A percentile compares a stretch with the other conserved stretches of the same genome.
These are phyloP conservation scores for Epichloe scottii DNA, from an alignment of 2,329 filamentous ascomycete genomes.

Conservation along the genomic window DNA sequence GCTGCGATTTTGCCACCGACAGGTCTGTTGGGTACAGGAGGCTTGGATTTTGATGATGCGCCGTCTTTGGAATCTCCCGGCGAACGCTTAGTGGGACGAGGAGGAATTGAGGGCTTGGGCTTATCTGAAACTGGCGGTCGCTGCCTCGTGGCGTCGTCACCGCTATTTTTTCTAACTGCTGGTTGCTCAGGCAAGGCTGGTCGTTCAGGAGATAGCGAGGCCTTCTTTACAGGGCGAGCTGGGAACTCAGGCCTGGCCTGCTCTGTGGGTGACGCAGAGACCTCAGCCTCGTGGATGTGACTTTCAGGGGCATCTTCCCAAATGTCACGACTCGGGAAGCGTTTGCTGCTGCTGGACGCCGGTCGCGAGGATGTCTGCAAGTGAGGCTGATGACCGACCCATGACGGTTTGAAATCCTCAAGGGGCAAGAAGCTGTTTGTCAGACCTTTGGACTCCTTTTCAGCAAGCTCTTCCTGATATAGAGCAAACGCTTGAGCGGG, in stretches of 20 bases:
- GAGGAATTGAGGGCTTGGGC: slow-evolving; percentile 48
- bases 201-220: slow-evolving; percentile 24
- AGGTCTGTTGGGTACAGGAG: slow-evolving; percentile 62
- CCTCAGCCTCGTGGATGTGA: slow-evolving; percentile 64
- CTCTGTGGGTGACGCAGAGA: slow-evolving; percentile 29
- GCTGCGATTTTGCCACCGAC: slow-evolving; percentile 79
- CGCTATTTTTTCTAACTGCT: slow-evolving; percentile 33
- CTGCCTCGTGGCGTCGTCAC: slow-evolving; percentile 23
- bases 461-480: slow-evolving; percentile 51
- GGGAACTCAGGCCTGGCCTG: slow-evolving; percentile 18
- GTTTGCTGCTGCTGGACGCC: slow-evolving; percentile 42
- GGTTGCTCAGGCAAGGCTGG: slow-evolving; percentile 39
- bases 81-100: slow-evolving; percentile 43
- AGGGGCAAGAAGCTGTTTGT: slow-evolving; percentile 17
- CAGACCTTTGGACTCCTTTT: slow-evolving; percentile 32
- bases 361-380: slow-evolving; percentile 34
- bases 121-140: slow-evolving; percentile 37
- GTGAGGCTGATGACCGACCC: slow-evolving; percentile 35
- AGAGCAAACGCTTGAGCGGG: slow-evolving; percentile 54
- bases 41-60: slow-evolving; percentile 58
- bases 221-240: slow-evolving; percentile 24
- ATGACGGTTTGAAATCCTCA: slow-evolving; percentile 26
- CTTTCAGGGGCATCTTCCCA: slow-evolving; percentile 93
- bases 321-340: slow-evolving; percentile 84
- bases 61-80: slow-evolving; percentile 29